Conservation (phyloP, 2,329 filamentous ascomycete genomes). For the Cryphonectria carpinicola region DNA sequence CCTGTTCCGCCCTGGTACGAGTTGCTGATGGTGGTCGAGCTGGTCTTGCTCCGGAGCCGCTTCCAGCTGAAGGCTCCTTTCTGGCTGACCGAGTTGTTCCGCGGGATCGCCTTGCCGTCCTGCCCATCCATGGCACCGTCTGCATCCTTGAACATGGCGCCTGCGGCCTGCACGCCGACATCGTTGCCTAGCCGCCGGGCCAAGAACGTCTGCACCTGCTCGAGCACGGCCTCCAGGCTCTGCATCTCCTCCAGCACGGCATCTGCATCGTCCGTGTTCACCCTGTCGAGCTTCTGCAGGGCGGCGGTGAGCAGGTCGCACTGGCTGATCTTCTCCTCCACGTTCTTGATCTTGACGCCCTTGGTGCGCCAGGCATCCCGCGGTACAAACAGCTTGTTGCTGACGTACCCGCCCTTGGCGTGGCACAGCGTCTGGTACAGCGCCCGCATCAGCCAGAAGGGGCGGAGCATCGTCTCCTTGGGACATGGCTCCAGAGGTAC, state of each 20-base stretch:
- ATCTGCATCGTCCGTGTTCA: conserved; percentile 89
- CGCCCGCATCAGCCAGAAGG: conserved; percentile 97
- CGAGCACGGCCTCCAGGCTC: conserved; percentile 79
- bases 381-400: conserved; percentile 88
- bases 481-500: conserved; percentile 89
- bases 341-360: conserved; percentile 85
- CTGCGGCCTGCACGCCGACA: conserved; percentile 78
- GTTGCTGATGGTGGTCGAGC: conserved; percentile 62
- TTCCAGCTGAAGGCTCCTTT: conserved; percentile 91
- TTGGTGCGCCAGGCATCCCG: conserved; percentile 93
- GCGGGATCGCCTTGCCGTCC: conserved; percentile 52
- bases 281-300: conserved; percentile 77
- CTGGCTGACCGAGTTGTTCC: conserved; percentile 65
- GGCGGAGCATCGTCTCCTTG: conserved; percentile 83
- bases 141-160: conserved; percentile 76
- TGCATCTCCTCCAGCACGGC: conserved; percentile 95
- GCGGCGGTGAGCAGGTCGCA: conserved; percentile 92
- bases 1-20: conserved; percentile 53
- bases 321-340: conserved; percentile 92
- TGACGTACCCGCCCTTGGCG: conserved; percentile 88
- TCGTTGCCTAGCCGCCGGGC: conserved; percentile 89
- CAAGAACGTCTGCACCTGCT: conserved; percentile 78
- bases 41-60: conserved; percentile 87
- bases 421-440: conserved; percentile 92
- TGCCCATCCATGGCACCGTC: conserved; percentile 43